phyloP scores from a whole-genome alignment of 176 grass and related monocot genomes.

The Bothriochloa decipiens region DNA sequence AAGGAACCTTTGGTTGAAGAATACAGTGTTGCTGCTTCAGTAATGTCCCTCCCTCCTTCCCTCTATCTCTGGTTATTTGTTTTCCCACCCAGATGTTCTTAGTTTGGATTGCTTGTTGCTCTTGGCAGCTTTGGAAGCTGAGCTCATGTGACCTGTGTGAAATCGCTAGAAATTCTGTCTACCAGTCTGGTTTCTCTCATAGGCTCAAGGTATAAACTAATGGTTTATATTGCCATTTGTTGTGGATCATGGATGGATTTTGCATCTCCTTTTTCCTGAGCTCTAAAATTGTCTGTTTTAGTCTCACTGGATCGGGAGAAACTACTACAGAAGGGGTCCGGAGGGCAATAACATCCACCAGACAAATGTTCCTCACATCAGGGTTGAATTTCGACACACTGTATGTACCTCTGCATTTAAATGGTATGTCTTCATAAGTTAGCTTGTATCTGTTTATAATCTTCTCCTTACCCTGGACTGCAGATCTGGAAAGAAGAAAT shows the following conservation, averaged over 20 bases:
- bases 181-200: constrained; percentile 89
- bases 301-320: constrained; percentile 92
- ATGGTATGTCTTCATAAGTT: background rate
- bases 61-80: background rate
- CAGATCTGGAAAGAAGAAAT: constrained; percentile 99
- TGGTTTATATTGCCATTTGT: background rate
- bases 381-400: constrained; percentile 82
- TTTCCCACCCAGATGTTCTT: constrained; percentile 3
- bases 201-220: constrained; percentile 66
- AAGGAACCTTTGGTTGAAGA: constrained; percentile 99
- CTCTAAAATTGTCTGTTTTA: constrained; percentile 38
- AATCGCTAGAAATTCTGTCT: constrained; percentile 94
- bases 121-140: constrained; percentile 88
- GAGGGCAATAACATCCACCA: constrained; percentile 84
- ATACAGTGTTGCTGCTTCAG: constrained; percentile 93
- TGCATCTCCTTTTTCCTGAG: background rate
- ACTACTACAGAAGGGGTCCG: constrained; percentile 81
- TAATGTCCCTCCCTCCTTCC: constrained; percentile 27
- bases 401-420: constrained; percentile 38
- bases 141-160: constrained; percentile 91
- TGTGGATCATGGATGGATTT: background rate
- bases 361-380: constrained; percentile 95
- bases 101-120: constrained; percentile 16
- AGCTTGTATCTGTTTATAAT: background rate
- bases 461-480: background rate